Conservation (phyloP, 1,284 basidiomycete genomes). For the Megacollybia platyphylla region DNA sequence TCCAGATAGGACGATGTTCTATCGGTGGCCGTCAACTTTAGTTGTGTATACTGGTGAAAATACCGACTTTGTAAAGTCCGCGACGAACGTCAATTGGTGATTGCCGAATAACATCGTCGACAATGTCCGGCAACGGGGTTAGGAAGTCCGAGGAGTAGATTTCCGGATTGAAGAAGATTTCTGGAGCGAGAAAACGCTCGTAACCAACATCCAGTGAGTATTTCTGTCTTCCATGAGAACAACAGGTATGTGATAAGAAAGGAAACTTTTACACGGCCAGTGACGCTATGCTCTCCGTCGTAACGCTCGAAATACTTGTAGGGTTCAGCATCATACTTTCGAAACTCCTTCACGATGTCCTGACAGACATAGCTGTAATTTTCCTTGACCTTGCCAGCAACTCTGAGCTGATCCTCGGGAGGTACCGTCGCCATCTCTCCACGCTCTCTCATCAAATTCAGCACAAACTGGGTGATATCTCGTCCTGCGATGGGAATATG, state of each 20-base stretch:
- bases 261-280: slow-evolving; percentile 61
- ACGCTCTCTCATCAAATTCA: slow-evolving; percentile 92
- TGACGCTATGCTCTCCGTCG: slow-evolving; percentile 89
- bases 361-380: slow-evolving; percentile 98
- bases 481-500: slow-evolving; percentile 98
- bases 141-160: slow-evolving; percentile 98
- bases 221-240: slow-evolving; percentile 37
- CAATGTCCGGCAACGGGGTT: slow-evolving; percentile 92
- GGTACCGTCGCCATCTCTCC: slow-evolving; percentile 87
- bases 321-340: slow-evolving; percentile 95
- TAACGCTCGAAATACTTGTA: slow-evolving; percentile 94
- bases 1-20: slow-evolving; percentile 91
- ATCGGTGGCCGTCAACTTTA: slow-evolving; percentile 1
- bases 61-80: slow-evolving; percentile 79
- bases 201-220: slow-evolving; percentile 92
- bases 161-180: slow-evolving; percentile 99
- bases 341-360: slow-evolving; percentile 98
- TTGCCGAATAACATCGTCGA: slow-evolving; percentile 92
- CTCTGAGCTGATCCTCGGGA: slow-evolving; percentile 89
- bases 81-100: slow-evolving; percentile 94
- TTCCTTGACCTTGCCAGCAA: slow-evolving; percentile 95
- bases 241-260: not conserved
- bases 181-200: slow-evolving; percentile 97
- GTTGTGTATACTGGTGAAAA: not conserved
- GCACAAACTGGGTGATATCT: slow-evolving; percentile 95